Percentiles rank a stretch among this genome's conserved stretches.
These are phyloP conservation scores for Letharia columbiana DNA, from an alignment of 495 filamentous ascomycete genomes.

Conservation along the genomic window DNA sequence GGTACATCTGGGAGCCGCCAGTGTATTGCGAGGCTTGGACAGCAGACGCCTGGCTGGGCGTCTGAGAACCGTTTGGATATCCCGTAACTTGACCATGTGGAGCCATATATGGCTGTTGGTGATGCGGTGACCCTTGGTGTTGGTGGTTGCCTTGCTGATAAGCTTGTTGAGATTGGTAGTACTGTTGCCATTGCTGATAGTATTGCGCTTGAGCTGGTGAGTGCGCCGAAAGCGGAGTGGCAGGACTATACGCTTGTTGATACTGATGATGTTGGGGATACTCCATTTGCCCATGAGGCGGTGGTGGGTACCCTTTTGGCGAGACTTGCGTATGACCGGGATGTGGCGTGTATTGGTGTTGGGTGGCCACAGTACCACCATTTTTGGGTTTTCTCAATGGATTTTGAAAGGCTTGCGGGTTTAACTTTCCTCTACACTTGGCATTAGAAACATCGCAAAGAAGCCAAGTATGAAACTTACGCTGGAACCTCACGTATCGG, in stretches of 20 bases:
- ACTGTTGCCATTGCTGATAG: constrained; percentile 20
- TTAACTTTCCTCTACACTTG: constrained; percentile 11
- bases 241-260: constrained; percentile 22
- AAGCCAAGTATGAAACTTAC: constrained; percentile 40
- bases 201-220: constrained; percentile 24
- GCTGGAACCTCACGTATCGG: constrained; percentile 42
- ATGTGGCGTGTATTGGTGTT: constrained; percentile 30
- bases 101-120: constrained; percentile 39
- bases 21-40: constrained; percentile 11
- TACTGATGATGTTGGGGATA: constrained; percentile 28
- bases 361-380: constrained; percentile 34
- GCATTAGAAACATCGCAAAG: constrained; percentile 9
- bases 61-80: constrained; percentile 8
- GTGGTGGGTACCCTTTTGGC: constrained; percentile 18
- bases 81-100: constrained; percentile 32
- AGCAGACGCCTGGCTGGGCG: constrained; percentile 16
- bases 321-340: constrained; percentile 11
- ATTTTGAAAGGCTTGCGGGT: constrained; percentile 18
- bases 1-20: constrained; percentile 3
- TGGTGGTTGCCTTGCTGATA: constrained; percentile 22
- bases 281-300: constrained; percentile 20
- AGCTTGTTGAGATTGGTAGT: constrained; percentile 21
- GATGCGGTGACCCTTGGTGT: constrained; percentile 24
- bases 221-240: constrained; percentile 23
- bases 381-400: constrained; percentile 18